These are phyloP conservation scores for Powellomyces hirtus DNA, from an alignment of 192 early-diverging fungal genomes.

Conservation along the genomic window DNA sequence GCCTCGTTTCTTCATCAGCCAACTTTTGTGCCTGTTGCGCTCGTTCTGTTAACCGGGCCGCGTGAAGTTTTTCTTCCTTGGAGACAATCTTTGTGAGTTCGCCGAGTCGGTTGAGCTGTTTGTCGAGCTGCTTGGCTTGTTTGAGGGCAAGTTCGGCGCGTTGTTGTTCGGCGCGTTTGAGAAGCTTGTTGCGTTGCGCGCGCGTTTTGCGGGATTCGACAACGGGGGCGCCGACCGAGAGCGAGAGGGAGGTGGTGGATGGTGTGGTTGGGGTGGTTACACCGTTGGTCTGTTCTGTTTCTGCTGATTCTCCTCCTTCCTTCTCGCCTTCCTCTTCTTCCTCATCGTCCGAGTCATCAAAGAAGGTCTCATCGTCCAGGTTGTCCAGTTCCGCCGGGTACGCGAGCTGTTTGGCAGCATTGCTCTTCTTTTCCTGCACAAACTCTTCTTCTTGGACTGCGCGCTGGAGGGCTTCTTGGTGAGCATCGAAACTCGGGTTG, in stretches of 20 bases:
- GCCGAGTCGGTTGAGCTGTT: conserved; percentile 20
- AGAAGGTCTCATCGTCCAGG: conserved; percentile 47
- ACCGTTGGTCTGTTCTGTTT: not conserved
- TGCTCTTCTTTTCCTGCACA: conserved; percentile 30
- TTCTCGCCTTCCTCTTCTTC: conserved; percentile 28
- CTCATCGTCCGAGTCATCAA: conserved; percentile 33
- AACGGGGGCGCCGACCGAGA: not conserved
- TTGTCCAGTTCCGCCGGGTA: conserved; percentile 51
- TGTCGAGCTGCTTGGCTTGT: conserved; percentile 16
- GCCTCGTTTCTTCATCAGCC: conserved; percentile 17
- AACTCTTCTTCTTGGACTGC: conserved; percentile 47
- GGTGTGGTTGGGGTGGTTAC: not conserved
- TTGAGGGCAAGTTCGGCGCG: conserved; percentile 24
- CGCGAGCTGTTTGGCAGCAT: conserved; percentile 34
- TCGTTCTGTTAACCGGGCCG: conserved; percentile 3
- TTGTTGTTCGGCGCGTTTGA: conserved; percentile 3
- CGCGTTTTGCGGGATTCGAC: conserved; percentile 28
- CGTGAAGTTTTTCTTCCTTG: conserved; percentile 24
- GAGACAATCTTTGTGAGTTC: conserved; percentile 30
- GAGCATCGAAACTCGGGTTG: conserved; percentile 78
- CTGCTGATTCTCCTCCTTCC: not conserved
- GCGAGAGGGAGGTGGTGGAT: not conserved
- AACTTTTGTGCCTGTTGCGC: conserved; percentile 6
- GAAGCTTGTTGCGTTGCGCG: conserved; percentile 34
- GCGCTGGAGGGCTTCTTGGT: conserved; percentile 57